phyloP scores from a whole-genome alignment of 768 basidiomycete species.

The Tulasnella sp. region DNA sequence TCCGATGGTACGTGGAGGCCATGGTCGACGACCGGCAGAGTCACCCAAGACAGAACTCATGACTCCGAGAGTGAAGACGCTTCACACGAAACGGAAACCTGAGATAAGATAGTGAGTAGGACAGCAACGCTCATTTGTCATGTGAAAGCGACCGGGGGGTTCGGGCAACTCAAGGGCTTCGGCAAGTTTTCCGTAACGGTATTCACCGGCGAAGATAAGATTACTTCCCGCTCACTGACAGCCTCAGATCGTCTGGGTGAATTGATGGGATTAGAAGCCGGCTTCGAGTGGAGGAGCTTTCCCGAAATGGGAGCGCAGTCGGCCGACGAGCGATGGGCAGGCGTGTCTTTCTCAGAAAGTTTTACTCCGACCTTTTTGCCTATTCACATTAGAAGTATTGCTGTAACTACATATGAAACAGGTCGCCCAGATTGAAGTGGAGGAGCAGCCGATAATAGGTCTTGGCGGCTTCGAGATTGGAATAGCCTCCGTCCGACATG shows the following conservation, averaged over 20 bases:
- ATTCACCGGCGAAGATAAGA: no score
- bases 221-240: no score
- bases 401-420: neutral
- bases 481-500: neutral
- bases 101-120: no score
- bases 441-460: neutral
- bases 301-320: neutral
- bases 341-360: neutral
- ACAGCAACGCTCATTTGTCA: no score
- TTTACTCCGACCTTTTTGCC: neutral
- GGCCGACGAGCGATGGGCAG: neutral
- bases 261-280: neutral
- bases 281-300: neutral
- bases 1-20: no score
- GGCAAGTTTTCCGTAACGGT: no score
- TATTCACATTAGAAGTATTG: neutral
- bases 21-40: no score
- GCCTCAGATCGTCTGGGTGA: neutral
- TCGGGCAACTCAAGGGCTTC: no score
- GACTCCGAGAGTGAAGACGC: no score
- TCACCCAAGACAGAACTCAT: no score
- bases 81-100: no score
- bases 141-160: no score
- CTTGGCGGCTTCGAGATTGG: neutral
- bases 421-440: neutral